Evolutionary conservation across 805 yeast species (phyloP).

Genomic region (Blastobotrys robertii): DNA sequence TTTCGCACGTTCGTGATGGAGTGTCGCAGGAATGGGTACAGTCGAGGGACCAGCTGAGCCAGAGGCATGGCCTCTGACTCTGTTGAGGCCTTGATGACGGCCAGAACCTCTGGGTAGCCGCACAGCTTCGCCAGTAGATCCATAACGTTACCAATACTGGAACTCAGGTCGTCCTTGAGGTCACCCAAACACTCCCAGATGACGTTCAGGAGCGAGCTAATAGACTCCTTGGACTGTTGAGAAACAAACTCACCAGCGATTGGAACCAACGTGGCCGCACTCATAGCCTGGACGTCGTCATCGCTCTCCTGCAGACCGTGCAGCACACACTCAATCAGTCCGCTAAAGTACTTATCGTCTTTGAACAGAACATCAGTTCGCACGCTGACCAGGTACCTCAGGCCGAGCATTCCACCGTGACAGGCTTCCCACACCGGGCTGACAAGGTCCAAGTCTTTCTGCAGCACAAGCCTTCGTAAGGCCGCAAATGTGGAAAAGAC

Average conservation of each 20-base stretch:
- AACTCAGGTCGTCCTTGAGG: constrained; percentile 83
- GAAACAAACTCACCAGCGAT: constrained; percentile 81
- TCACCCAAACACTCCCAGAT: constrained; percentile 88
- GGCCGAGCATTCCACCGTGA: constrained; percentile 94
- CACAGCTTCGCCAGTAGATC: constrained; percentile 83
- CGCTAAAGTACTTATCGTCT: constrained; percentile 47
- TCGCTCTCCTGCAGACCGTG: constrained; percentile 73
- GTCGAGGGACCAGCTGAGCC: constrained; percentile 71
- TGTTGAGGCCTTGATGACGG: constrained; percentile 58
- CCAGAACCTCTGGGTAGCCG: constrained; percentile 66
- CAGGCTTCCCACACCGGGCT: constrained; percentile 89
- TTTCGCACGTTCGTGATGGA: constrained; percentile 85
- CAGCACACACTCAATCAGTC: constrained; percentile 73
- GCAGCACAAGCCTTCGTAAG: constrained; percentile 61
- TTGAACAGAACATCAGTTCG: constrained; percentile 65
- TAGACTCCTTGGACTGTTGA: constrained; percentile 36
- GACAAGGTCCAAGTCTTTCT: constrained; percentile 36
- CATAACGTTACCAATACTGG: constrained; percentile 94
- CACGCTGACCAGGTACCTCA: constrained; percentile 84
- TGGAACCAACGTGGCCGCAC: constrained; percentile 88
- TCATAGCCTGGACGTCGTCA: constrained; percentile 95
- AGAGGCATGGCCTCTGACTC: constrained; percentile 43
- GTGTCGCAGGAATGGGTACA: constrained; percentile 88
- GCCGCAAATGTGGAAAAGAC: constrained; percentile 56
- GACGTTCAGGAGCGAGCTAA: constrained; percentile 44